Evolutionary conservation across 352 stramenopile species (phyloP), one percentile per base, ranked within the genome.

Genomic region (Pythium vanterpoolii): DNA sequence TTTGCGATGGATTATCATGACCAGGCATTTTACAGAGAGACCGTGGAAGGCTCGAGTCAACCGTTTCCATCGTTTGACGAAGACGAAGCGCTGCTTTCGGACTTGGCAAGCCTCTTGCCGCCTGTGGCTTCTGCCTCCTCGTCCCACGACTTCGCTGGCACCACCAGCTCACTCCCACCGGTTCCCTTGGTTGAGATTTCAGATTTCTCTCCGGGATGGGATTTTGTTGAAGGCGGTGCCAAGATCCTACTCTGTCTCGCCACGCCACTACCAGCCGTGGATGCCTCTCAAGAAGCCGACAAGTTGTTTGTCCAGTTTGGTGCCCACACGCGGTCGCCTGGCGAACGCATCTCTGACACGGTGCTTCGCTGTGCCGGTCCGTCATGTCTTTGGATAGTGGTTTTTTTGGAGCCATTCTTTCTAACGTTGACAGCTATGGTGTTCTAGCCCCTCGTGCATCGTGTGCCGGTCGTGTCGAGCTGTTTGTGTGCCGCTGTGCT

Each of bases 171-270:
- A 33, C 30, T 1, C 3, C 19, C 24, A 5, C 34, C 21, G 36
- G 16, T 6, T n/a, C 30, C 56, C 14, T 36, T 60, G 13, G 56
- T 83, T 14, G 64, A 76, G 42, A 92, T 95, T 28, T 87, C 78
- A 1, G 86, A 95, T 53, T 95, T 90, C 54, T 93, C 86, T 4
- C 86, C 86, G 4, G 83, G 91, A 30, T 95, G 86, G 86, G 86
- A 93, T 57, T 90, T 90, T 55, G 54, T 66, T 46, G 56, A 80
- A 14, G 86, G 86, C 19, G 86, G 86, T 19, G 82, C 86, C 19
- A 95, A 95, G 60, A 71, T 95, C 19, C 56, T 95, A n/a, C 81
- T 95, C 16, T 95, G 86, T 33, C 55, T 92, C 6, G 79, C 74
- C 30, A 56, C 77, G 23, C 76, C 73, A 14, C 60, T 91, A 21